Evolutionary conservation across 192 early-diverging fungal genomes (phyloP), one percentile per base, ranked within the genome.

Genomic region (Gryganskiella cystojenkinii): DNA sequence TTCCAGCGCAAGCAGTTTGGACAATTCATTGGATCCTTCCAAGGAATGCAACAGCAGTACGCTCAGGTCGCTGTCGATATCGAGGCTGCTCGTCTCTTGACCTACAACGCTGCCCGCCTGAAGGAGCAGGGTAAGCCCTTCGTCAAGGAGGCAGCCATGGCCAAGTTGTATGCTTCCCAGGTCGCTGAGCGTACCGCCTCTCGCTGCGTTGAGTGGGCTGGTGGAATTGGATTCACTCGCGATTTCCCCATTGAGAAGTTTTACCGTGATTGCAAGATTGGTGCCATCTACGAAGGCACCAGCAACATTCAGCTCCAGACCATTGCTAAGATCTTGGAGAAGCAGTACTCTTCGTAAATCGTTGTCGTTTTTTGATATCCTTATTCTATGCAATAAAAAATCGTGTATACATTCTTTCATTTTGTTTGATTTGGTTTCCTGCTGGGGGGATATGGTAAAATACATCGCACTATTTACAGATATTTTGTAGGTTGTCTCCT

Each of bases 241-340:
- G 95, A 96, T 28, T 85, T 87, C 80, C 92, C 92, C 6, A 82
- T 93, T 14, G 98, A 99, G 81, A 98, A 98, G 85, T 99, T 92
- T 86, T 97, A 92, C 85, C 86, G 98, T 61, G 98, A 99, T 82
- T 90, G 90, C 82, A 97, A 96, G 88, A 98, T 99, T 65, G 98
- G 98, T 79, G 92, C 94, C 51, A 99, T 98, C 81, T 98, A 98
- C 79, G 95, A 95, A 61, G 91, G 92, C 83, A 97, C 95, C 53
- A 93, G 91, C 78, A 99, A 99, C 88, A 98, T 99, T 75, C 96
- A 99, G 82, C 88, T 98, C 55, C 92, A 95, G 87, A 97, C 95
- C 58, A 98, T 98, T 79, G 87, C 86, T 25, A 88, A 88, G 72
- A 68, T 84, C 31, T 62, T 86, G 25, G 61, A 78, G 74, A 78